Evolutionary conservation across 1,284 basidiomycete species (phyloP).

Genomic region (Meripilus lineatus): DNA sequence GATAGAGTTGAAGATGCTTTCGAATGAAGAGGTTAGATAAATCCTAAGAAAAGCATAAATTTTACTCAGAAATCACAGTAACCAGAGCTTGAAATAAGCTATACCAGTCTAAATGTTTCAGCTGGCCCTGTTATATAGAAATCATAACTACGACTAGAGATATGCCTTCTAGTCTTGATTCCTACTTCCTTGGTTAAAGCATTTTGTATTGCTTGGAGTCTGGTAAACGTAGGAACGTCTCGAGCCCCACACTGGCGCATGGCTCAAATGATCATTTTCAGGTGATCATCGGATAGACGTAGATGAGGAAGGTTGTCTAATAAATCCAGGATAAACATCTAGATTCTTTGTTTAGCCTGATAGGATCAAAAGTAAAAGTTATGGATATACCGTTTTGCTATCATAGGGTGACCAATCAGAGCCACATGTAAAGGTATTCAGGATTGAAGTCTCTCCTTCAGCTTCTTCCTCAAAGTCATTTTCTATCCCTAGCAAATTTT

Average conservation of each 20-base stretch:
- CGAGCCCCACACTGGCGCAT: slow-evolving; percentile 26
- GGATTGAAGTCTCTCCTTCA: too few species aligned
- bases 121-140: slow-evolving; percentile 29
- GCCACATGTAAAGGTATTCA: too few species aligned
- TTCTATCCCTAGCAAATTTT: too few species aligned
- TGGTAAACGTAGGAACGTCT: slow-evolving; percentile 27
- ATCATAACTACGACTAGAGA: slow-evolving; percentile 17
- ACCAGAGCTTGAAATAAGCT: neutral
- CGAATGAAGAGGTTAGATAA: slow-evolving; percentile 31
- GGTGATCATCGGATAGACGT: slow-evolving; percentile 27
- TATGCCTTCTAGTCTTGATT: slow-evolving; percentile 18
- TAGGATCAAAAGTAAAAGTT: too few species aligned
- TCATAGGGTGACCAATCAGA: too few species aligned
- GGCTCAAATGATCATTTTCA: slow-evolving; percentile 29
- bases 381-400: too few species aligned
- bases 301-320: slow-evolving; percentile 30
- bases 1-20: slow-evolving; percentile 26
- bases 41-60: slow-evolving; percentile 21
- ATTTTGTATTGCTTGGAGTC: slow-evolving; percentile 22
- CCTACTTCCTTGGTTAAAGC: slow-evolving; percentile 12
- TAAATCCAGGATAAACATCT: slow-evolving; percentile 33
- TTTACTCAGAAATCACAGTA: neutral
- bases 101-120: slow-evolving; percentile 22
- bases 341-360: too few species aligned
- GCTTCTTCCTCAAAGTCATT: too few species aligned